Evolutionary conservation across 345 rosid species (phyloP), one percentile per base, ranked within the genome.

Genomic region (Pistacia integerrima): DNA sequence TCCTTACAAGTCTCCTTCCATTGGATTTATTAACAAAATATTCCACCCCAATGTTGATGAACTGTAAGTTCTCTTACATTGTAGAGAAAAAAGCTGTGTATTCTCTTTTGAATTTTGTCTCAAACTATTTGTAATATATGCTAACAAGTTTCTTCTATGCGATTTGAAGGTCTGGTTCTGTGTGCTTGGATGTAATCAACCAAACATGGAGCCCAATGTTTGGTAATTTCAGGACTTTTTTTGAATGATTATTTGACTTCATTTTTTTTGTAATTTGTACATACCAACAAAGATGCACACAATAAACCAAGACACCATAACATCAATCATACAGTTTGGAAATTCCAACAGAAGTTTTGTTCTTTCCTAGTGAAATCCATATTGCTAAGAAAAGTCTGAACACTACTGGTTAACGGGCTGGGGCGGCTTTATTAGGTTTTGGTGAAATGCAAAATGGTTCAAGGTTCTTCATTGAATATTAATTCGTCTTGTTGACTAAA

Each of bases 161-260:
- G 76, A 61, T 80, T 62, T 65, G 58, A 74, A 84, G 84, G 78
- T 84, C 86, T 30, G 86, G 86, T 69, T 84, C 82, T 68, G 86
- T 84, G 20, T 83, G 84, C 80, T 74, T 74, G 77, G 70, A 74
- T 64, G 77, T 64, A 64, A 74, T 74, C 70, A 74, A 80, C 76
- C 82, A 80, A 65, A 77, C 84, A 52, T 84, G 86, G 86, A 84
- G 84, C 35, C 86, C 86, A 68, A 84, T 84, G 84, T 84, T 80
- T 25, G 82, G 84, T 80, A 84, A 73, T 56, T 64, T 36, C 5
- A 22, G 6, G 35, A 9, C n/a, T 60, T 51, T 11, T 63, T 44
- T 14, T 58, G n/a, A 44, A 18, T 33, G 33, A 41, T 60, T 20
- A 17, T 25, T 25, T 61, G 58, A 20, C 28, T 41, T 0, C 28